These are phyloP conservation scores for Metarhizium anisopliae DNA, from an alignment of 2,329 filamentous ascomycete genomes.

Conservation along the genomic window DNA sequence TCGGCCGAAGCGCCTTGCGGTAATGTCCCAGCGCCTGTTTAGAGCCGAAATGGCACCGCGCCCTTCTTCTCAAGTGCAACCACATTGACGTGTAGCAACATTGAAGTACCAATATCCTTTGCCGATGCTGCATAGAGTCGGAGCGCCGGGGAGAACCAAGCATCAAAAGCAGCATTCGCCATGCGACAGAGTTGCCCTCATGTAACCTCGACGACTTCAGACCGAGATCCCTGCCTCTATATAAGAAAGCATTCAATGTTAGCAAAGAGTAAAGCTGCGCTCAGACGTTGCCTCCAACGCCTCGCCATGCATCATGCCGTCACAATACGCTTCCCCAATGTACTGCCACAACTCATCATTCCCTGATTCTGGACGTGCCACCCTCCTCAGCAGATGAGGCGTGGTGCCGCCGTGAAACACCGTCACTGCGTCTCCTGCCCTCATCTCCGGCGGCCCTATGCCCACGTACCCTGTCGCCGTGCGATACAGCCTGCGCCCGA, in stretches of 20 bases:
- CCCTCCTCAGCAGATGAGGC: slow-evolving; percentile 17
- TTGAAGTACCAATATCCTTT: no score
- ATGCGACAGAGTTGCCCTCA: background rate
- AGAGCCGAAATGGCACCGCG: no score
- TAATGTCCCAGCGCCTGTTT: no score
- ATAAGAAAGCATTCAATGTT: background rate
- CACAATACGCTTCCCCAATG: slow-evolving; percentile 23
- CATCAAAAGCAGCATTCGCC: background rate
- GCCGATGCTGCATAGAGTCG: background rate
- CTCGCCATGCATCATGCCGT: slow-evolving; percentile 25
- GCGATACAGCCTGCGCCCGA: slow-evolving; percentile 15
- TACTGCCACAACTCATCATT: slow-evolving; percentile 12
- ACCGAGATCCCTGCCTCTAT: background rate
- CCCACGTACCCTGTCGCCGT: slow-evolving; percentile 21
- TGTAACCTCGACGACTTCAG: background rate
- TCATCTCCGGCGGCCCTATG: slow-evolving; percentile 15
- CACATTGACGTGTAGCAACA: no score
- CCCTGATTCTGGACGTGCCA: background rate
- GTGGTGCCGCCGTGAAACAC: slow-evolving; percentile 20
- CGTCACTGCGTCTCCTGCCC: slow-evolving; percentile 16
- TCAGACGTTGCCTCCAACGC: slow-evolving; percentile 7
- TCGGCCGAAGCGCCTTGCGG: no score
- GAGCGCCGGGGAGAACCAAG: background rate
- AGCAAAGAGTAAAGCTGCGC: background rate
- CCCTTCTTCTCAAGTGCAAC: no score